Evolutionary conservation across 768 basidiomycete genomes (phyloP).

Genomic region (Peribolospora baueri): DNA sequence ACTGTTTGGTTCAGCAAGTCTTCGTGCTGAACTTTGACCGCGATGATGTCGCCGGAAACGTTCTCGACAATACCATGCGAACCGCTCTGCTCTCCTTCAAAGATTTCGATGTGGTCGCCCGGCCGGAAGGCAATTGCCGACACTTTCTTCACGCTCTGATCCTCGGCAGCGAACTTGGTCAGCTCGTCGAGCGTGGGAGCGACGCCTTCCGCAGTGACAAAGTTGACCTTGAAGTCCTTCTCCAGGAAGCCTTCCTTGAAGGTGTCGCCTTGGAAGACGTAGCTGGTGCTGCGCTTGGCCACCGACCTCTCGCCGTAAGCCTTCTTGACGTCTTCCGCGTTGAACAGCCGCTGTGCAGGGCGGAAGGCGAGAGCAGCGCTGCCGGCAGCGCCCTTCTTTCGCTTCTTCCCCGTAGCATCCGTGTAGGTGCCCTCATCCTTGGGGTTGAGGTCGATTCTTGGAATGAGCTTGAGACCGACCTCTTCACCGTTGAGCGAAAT

Average conservation of each 20-base stretch:
- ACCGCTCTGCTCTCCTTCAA: slow-evolving; percentile 87
- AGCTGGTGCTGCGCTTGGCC: slow-evolving; percentile 36
- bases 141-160: slow-evolving; percentile 35
- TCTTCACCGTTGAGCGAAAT: slow-evolving; percentile 81
- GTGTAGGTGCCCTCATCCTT: slow-evolving; percentile 22
- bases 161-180: slow-evolving; percentile 75
- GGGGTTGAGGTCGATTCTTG: slow-evolving; percentile 90
- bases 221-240: slow-evolving; percentile 72
- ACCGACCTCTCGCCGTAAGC: slow-evolving; percentile 60
- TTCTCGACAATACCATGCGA: slow-evolving; percentile 79
- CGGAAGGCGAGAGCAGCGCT: slow-evolving; percentile 25
- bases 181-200: slow-evolving; percentile 93
- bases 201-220: slow-evolving; percentile 59
- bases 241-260: slow-evolving; percentile 87
- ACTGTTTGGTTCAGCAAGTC: slow-evolving; percentile 24
- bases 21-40: slow-evolving; percentile 27
- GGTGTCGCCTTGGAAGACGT: slow-evolving; percentile 75
- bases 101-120: slow-evolving; percentile 90
- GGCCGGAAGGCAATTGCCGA: slow-evolving; percentile 89
- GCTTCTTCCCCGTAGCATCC: slow-evolving; percentile 43
- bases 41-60: slow-evolving; percentile 63
- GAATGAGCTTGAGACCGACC: slow-evolving; percentile 75
- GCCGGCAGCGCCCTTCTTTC: slow-evolving; percentile 33
- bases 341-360: slow-evolving; percentile 79
- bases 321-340: slow-evolving; percentile 70